Percentiles rank a stretch among this genome's conserved stretches.
These are phyloP conservation scores for Cladosporium sp. DNA, from an alignment of 2,329 filamentous ascomycete genomes.

Conservation along the genomic window DNA sequence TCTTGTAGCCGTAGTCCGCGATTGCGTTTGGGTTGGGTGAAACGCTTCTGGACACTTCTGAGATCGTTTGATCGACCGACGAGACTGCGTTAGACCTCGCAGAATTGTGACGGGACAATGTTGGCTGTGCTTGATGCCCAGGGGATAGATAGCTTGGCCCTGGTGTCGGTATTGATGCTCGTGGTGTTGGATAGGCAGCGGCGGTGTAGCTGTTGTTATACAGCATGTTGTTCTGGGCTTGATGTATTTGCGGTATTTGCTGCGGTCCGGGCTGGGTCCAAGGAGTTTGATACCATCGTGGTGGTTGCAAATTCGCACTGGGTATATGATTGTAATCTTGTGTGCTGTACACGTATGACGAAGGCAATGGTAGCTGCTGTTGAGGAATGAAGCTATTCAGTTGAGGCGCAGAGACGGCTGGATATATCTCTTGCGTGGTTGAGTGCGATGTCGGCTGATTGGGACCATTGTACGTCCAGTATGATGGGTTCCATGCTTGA, in stretches of 20 bases:
- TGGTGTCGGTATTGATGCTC: not conserved
- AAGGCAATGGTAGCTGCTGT: not conserved
- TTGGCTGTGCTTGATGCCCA: not conserved
- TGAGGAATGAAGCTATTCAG: not conserved
- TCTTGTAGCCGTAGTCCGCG: slow-evolving; percentile 38
- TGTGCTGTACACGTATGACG: not conserved
- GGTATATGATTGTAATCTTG: not conserved
- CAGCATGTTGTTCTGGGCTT: not conserved
- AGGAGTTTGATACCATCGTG: slow-evolving; percentile 2
- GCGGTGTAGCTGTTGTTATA: not conserved
- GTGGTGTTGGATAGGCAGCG: not conserved
- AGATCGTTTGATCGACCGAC: slow-evolving; percentile 1
- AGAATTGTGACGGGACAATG: not conserved
- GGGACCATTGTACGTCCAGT: slow-evolving; percentile 5
- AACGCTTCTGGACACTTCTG: slow-evolving; percentile 27
- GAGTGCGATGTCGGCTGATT: not conserved
- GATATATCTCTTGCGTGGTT: not conserved
- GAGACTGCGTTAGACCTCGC: not conserved
- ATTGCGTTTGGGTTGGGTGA: slow-evolving; percentile 32
- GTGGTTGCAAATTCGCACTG: not conserved
- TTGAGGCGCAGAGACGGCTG: not conserved
- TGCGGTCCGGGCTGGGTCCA: not conserved
- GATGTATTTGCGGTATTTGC: not conserved
- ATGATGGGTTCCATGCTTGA: slow-evolving; percentile 1
- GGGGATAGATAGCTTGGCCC: not conserved